phyloP scores from a whole-genome alignment of 23 red algal genomes.

The Pyropia yezoensis region DNA sequence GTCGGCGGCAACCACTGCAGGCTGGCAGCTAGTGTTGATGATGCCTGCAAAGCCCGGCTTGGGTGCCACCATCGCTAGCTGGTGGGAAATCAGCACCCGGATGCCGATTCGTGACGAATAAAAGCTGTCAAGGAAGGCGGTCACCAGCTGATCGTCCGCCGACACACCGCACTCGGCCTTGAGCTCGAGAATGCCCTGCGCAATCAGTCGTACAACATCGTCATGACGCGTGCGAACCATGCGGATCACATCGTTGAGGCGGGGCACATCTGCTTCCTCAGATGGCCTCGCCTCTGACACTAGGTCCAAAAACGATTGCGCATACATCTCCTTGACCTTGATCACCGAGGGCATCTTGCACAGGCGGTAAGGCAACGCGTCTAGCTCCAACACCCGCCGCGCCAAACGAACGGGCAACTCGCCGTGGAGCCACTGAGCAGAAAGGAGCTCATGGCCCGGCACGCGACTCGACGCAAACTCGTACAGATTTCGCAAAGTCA shows the following conservation, averaged over 20 bases:
- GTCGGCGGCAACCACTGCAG: slow-evolving; percentile 60
- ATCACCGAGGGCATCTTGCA: slow-evolving; percentile 70
- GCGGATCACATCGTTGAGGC: slow-evolving; percentile 70
- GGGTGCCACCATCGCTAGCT: slow-evolving; percentile 41
- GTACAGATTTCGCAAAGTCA: slow-evolving; percentile 68
- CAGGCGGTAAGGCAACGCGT: slow-evolving; percentile 81
- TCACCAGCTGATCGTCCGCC: slow-evolving; percentile 77
- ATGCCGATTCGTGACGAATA: slow-evolving; percentile 95
- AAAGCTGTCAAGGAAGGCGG: slow-evolving; percentile 87
- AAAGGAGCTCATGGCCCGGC: slow-evolving; percentile 13
- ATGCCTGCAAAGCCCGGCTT: slow-evolving; percentile 75
- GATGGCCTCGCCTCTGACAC: slow-evolving; percentile 23
- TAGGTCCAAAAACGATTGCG: slow-evolving; percentile 77
- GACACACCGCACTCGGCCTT: slow-evolving; percentile 66
- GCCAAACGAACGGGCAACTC: slow-evolving; percentile 88
- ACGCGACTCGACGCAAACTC: slow-evolving; percentile 63
- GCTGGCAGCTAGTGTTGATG: slow-evolving; percentile 75
- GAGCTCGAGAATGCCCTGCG: slow-evolving; percentile 83
- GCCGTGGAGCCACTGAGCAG: slow-evolving; percentile 73
- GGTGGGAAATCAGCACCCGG: slow-evolving; percentile 81
- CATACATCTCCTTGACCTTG: slow-evolving; percentile 77
- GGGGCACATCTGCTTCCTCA: slow-evolving; percentile 41
- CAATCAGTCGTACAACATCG: slow-evolving; percentile 84
- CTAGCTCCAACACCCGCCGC: slow-evolving; percentile 70
- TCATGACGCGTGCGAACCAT: slow-evolving; percentile 67